Evolutionary conservation across 139 green algal species (phyloP).

Genomic region (Chlorella vulgaris): DNA sequence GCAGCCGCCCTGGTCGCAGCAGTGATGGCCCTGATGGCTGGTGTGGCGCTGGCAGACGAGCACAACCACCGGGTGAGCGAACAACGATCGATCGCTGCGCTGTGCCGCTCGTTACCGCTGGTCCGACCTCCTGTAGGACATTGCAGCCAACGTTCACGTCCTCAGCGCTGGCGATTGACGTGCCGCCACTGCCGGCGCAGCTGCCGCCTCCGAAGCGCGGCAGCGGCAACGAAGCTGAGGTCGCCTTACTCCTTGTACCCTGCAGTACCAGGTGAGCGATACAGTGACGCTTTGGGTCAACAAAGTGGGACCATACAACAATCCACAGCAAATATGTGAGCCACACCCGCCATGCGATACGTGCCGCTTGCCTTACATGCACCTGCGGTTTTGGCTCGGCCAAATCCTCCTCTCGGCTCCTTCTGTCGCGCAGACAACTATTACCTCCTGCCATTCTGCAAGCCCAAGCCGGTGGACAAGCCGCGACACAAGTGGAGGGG

Average conservation of each 20-base stretch:
- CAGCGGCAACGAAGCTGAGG: too few species aligned
- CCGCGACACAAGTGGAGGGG: slow-evolving; percentile 90
- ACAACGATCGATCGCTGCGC: not conserved
- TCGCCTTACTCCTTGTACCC: not conserved
- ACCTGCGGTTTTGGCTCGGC: not conserved
- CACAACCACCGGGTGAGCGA: slow-evolving; percentile 35
- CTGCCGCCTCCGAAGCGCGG: too few species aligned
- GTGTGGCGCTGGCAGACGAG: slow-evolving; percentile 21
- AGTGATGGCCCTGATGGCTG: slow-evolving; percentile 5
- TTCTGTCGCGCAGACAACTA: slow-evolving; percentile 83
- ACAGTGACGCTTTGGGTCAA: slow-evolving; percentile 89
- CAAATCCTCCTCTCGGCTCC: not conserved
- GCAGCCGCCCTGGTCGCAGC: not conserved
- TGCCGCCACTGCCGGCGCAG: not conserved
- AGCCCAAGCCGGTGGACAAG: slow-evolving; percentile 53
- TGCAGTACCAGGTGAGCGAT: slow-evolving; percentile 81
- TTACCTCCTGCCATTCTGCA: slow-evolving; percentile 94
- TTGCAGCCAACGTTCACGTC: not conserved
- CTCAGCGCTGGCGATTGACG: too few species aligned
- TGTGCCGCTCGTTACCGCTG: not conserved
- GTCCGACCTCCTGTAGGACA: too few species aligned
- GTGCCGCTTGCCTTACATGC: not conserved
- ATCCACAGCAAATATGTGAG: slow-evolving; percentile 93
- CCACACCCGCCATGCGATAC: not conserved
- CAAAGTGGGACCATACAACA: slow-evolving; percentile 94